phyloP scores from a whole-genome alignment of 2,329 filamentous ascomycete genomes.

The Pseudofabraea citricarpa region DNA sequence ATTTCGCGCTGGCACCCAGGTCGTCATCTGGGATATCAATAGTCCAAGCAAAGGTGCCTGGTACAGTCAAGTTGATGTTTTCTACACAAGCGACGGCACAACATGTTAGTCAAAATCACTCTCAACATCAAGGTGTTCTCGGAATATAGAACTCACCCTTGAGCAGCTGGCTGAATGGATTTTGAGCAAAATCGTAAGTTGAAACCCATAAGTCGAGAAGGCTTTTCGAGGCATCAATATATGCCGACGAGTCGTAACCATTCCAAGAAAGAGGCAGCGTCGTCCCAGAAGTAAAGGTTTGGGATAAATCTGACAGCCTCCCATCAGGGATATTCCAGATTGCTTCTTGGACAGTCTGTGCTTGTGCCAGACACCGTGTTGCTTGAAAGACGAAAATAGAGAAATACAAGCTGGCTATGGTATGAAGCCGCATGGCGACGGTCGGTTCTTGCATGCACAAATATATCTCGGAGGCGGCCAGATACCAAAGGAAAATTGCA shows the following conservation, averaged over 20 bases:
- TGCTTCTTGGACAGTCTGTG: neutral
- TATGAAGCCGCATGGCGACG: neutral
- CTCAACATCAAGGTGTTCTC: neutral
- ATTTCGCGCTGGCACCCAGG: constrained; percentile 5
- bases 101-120: neutral
- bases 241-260: neutral
- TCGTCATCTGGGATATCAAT: constrained; percentile 5
- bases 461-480: too few species aligned
- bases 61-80: constrained; percentile 31
- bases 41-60: constrained; percentile 15
- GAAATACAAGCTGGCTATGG: neutral
- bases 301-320: neutral
- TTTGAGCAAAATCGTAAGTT: neutral
- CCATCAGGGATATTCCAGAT: neutral
- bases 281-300: neutral
- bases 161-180: neutral
- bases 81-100: constrained; percentile 19
- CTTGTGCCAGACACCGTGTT: neutral
- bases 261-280: neutral
- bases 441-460: too few species aligned
- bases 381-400: neutral
- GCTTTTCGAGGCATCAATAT: neutral
- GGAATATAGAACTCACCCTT: neutral
- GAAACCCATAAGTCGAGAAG: neutral
- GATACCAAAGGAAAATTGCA: too few species aligned